Conservation (phyloP, 768 basidiomycete species). For the Suillus fuscotomentosus region DNA sequence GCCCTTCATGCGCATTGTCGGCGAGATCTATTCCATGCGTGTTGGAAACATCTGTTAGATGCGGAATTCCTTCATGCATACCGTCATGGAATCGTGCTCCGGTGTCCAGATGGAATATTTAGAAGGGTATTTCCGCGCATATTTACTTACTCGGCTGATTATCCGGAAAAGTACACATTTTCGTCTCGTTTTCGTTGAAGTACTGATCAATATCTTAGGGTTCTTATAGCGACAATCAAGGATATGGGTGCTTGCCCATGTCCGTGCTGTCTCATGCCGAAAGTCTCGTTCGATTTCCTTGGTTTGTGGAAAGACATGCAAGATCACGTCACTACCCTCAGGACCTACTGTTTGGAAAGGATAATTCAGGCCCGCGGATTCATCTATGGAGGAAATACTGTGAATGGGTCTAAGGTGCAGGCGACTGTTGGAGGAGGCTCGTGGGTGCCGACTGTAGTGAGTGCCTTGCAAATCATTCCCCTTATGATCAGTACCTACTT, state of each 20-base stretch:
- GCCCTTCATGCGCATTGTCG: conserved; percentile 14
- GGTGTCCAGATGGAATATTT: conserved; percentile 19
- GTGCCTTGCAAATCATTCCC: no score
- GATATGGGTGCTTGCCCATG: no score
- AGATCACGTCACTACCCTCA: no score
- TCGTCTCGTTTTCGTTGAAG: neutral
- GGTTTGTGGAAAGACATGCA: neutral
- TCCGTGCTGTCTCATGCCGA: no score
- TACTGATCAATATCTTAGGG: neutral
- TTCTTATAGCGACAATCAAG: neutral
- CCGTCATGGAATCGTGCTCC: conserved; percentile 18
- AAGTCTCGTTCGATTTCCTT: no score
- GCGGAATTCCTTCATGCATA: conserved; percentile 24
- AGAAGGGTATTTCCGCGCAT: neutral
- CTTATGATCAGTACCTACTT: no score
- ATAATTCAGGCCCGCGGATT: no score
- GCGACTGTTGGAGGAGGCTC: no score
- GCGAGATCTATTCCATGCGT: conserved; percentile 23
- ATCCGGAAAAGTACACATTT: neutral
- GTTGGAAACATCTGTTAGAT: conserved; percentile 20
- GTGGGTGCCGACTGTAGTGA: no score
- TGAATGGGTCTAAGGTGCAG: no score
- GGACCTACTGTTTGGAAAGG: no score
- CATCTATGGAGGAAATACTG: no score
- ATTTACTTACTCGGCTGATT: neutral